Base-by-base conservation (phyloP, 1,284 basidiomycete species). In the Cystobasidium slooffiae region DNA sequence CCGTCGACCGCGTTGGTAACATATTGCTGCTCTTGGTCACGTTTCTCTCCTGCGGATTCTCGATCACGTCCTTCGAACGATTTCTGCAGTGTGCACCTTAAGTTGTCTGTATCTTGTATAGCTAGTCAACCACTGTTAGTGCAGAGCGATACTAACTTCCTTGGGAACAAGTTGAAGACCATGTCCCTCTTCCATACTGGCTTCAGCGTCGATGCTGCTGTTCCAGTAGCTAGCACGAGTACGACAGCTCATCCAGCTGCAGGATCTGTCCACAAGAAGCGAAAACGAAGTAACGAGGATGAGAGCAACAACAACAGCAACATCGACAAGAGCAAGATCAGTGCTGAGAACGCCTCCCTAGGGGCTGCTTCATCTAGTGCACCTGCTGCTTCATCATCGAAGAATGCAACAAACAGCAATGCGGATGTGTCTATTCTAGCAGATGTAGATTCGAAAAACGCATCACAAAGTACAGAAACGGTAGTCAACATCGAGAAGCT, bases 401-500 rank as follows among this genome's bases (percentile, higher is more conserved):
- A 67, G 20, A 10, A 6, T 37, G 16, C 59, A 3, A 16, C 68
- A 46, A 24, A 22, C 18, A 55, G 43, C 9, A 9, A 43, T 22
- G 56, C 20, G 41, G 31, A 59, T 18, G 39, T 3, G 6, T 7
- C 9, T n/a, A 59, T 59, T 5, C 18, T 59, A 59, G 56, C n/a
- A 43, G n/a, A 59, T 24, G 39, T 31, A 31, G 39, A 43, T 20
- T 14, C 7, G 7, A 59, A 59, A 41, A 9, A 41, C 9, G 18
- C 31, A 59, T 10, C 56, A 8, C 49, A 72, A 10, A 81, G 79
- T 47, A 75, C 78, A 68, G 75, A 81, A 16, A 75, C 78, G 78
- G 85, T 88, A 77, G 84, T 87, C 79, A 93, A 93, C 81, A 81
- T 94, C 59, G 90, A 93, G 80, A 93, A 89, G 81, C 84, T 95